phyloP scores from a whole-genome alignment of 306 rosid species.

The Begonia masoniana region DNA sequence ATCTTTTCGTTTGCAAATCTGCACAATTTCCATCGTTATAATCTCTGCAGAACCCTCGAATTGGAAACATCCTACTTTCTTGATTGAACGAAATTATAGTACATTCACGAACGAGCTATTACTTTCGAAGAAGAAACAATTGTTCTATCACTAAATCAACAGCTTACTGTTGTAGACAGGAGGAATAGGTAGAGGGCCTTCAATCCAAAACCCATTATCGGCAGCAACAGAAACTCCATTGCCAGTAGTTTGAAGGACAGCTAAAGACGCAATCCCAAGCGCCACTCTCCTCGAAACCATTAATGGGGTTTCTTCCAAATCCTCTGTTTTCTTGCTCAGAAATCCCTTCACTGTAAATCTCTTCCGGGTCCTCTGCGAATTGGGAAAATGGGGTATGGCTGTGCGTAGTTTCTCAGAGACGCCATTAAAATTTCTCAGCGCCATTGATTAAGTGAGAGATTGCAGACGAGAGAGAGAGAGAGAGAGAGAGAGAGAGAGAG shows the following conservation, averaged over 20 bases:
- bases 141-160: too few relatives aligned
- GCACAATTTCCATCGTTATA: constrained; percentile 2
- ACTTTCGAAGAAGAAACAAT: too few relatives aligned
- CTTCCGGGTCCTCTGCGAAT: constrained; percentile 15
- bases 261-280: constrained; percentile 45
- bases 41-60: background rate
- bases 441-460: constrained; percentile 32
- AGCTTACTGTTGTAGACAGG: constrained; percentile 50
- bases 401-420: constrained; percentile 36
- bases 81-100: too few relatives aligned
- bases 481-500: too few relatives aligned
- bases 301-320: constrained; percentile 20
- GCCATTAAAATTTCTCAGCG: constrained; percentile 50
- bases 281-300: constrained; percentile 60
- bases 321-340: constrained; percentile 29
- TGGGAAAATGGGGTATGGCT: constrained; percentile 30
- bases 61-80: too few relatives aligned
- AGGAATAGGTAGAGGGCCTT: constrained; percentile 51
- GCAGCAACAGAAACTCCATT: constrained; percentile 38
- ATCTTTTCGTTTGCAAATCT: constrained; percentile 76
- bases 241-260: constrained; percentile 26
- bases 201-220: constrained; percentile 67
- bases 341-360: constrained; percentile 19
- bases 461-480: constrained; percentile 4
- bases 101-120: too few relatives aligned